Evolutionary conservation across 2,329 filamentous ascomycete genomes (phyloP), one percentile per base, ranked within the genome.

Genomic region (Coleophoma eucalyptorum): DNA sequence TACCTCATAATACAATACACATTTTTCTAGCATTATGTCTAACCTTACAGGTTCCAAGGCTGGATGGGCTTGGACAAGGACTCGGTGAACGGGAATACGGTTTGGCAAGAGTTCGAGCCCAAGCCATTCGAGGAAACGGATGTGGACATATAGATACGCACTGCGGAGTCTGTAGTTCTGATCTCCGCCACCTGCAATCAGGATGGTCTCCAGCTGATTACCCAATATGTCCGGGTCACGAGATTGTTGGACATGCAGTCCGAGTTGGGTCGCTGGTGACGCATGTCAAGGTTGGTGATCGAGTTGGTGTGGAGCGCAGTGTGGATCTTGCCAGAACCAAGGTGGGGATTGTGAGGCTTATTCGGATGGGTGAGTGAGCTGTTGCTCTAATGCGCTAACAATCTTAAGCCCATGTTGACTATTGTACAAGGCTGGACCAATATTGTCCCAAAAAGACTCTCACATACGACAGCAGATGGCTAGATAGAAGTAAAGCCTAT

Each of bases 301-400:
- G 78, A 13, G 73, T 78, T 20, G 78, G 77, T 34, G 67, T 80
- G 77, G 78, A 50, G 76, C 77, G 6, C 77, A 80, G 57, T 73
- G 71, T 31, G 62, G 60, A 40, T 69, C 74, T 10, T 81, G 78
- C 57, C 61, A 74, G 31, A 35, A 35, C 33, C 33, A 35, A 15
- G 15, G 15, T 35, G 33, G 33, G 10, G 58, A 57, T 56, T 84
- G 81, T 54, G 73, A 78, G 43, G 76, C 79, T 49, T 84, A 81
- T 45, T 47, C 48, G n/a, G 54, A 52, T 26, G 57, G 33, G 33
- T 35, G 15, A 35, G 33, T 35, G 10, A n/a, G n/a, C n/a, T n/a
- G n/a, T n/a, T n/a, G n/a, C 33, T 15, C 33, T 10, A 35, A 35
- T 35, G 15, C 33, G 15, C 15, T 35, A 35, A 35, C 10, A 35